These are phyloP conservation scores for Exophiala calicioides DNA, from an alignment of 2,329 filamentous ascomycete genomes.

Conservation along the genomic window DNA sequence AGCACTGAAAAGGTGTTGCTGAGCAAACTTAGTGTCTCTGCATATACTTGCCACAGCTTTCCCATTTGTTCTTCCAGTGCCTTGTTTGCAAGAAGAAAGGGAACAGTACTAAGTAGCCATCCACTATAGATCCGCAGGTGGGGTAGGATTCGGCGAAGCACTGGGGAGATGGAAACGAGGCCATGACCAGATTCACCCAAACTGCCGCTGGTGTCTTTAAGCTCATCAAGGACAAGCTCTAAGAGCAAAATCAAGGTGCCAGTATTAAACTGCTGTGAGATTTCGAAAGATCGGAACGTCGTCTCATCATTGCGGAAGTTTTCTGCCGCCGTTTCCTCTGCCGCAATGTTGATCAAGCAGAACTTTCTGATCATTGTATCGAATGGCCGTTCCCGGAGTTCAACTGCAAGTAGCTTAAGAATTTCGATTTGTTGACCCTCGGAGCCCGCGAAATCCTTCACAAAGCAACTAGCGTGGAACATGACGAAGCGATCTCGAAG, in stretches of 20 bases:
- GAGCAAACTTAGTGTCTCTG: constrained; percentile 61
- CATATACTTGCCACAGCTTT: constrained; percentile 67
- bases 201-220: constrained; percentile 37
- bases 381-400: constrained; percentile 68
- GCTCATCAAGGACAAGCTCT: constrained; percentile 21
- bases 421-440: constrained; percentile 85
- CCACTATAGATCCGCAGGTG: constrained; percentile 67
- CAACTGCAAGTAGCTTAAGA: constrained; percentile 71
- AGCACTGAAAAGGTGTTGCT: constrained; percentile 60
- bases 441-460: constrained; percentile 44
- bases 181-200: constrained; percentile 40
- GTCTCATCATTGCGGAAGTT: constrained; percentile 60
- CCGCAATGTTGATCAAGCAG: constrained; percentile 80
- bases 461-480: constrained; percentile 20
- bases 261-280: constrained; percentile 70
- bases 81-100: constrained; percentile 46
- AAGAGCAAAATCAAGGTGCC: constrained; percentile 41
- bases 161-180: constrained; percentile 51
- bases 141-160: constrained; percentile 63
- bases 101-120: constrained; percentile 60
- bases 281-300: constrained; percentile 67
- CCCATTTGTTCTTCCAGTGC: constrained; percentile 59
- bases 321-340: constrained; percentile 46
- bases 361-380: constrained; percentile 73
- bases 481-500: constrained; percentile 36